Evolutionary conservation across 495 filamentous ascomycete genomes (phyloP), one percentile per base, ranked within the genome.

Genomic region (Hypoxylon lienhwacheense): DNA sequence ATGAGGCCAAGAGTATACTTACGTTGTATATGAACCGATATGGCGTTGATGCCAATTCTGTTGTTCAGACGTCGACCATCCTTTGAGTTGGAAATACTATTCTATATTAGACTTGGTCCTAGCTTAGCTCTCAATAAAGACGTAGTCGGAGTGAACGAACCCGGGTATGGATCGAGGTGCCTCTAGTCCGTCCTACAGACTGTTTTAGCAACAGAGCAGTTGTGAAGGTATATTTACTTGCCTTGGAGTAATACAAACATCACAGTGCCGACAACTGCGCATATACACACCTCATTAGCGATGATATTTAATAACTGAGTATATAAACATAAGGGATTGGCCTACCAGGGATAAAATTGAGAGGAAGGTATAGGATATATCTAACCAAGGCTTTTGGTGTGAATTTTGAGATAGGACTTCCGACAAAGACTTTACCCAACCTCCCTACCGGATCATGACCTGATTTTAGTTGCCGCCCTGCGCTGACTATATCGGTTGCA

Each of bases 71-170:
- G 72, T 66, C n/a, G 77, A 73, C 85, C 88, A 92, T 3, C 83
- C 82, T 72, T 95, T 95, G 35, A 98, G 74, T 71, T 95, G 89
- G 64, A 96, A 97, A 69, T 96, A 98, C 65, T 81, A 42, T 14
- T 8, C 29, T 20, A 40, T 20, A 31, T 64, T 31, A 66, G 64
- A 43, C 32, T 24, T 28, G 19, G 35, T 48, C 28, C 57, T n/a
- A n/a, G n/a, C n/a, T n/a, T n/a, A n/a, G n/a, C n/a, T n/a, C n/a
- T n/a, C n/a, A n/a, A 19, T 16, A 31, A 17, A 4, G n/a, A 31
- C 2, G n/a, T 26, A 17, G 4, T 34, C 1, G 26, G 15, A 29
- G 14, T 24, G 1, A 14, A 66, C 67, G 3, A 34, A 70, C 67
- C 42, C 72, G 59, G 11, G 45, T 42, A 42, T 75, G 72, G n/a